Evolutionary conservation across 164 flowering plant genomes (phyloP).

Genomic region (Magnolia sinica): DNA sequence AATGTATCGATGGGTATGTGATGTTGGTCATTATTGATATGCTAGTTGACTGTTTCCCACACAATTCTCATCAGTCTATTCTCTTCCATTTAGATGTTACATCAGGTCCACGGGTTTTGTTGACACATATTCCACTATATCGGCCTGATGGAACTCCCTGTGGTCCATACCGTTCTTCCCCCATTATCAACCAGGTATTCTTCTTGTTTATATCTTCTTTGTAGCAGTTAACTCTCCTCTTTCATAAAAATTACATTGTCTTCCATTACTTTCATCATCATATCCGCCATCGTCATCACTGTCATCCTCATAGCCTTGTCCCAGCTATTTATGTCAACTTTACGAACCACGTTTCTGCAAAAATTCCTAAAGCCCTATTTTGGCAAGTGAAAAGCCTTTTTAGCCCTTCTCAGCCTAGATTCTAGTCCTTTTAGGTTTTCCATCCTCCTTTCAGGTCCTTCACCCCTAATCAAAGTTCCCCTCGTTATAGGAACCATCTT

Average conservation of each 20-base stretch:
- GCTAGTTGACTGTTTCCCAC: not conserved
- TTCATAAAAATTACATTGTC: not conserved
- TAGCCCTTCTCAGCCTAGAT: too few relatives aligned
- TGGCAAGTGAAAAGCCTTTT: not conserved
- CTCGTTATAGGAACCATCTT: too few relatives aligned
- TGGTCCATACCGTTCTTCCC: constrained; percentile 71
- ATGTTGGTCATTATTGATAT: constrained; percentile 6
- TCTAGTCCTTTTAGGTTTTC: too few relatives aligned
- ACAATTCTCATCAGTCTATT: not conserved
- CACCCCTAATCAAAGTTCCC: too few relatives aligned
- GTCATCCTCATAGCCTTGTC: not conserved
- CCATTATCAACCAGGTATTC: constrained; percentile 74
- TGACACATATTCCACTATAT: constrained; percentile 90
- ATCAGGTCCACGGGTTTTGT: constrained; percentile 52
- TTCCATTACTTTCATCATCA: not conserved
- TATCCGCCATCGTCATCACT: not conserved
- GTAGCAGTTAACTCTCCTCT: not conserved
- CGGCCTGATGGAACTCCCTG: constrained; percentile 73
- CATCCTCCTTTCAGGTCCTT: too few relatives aligned
- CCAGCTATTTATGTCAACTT: not conserved
- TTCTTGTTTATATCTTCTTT: not conserved
- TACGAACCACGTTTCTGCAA: not conserved
- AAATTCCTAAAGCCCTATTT: not conserved
- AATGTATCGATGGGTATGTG: constrained; percentile 58
- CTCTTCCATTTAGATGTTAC: constrained; percentile 32